These are phyloP conservation scores for Elongisporangium prolatum DNA, from an alignment of 352 stramenopile genomes.

Conservation along the genomic window DNA sequence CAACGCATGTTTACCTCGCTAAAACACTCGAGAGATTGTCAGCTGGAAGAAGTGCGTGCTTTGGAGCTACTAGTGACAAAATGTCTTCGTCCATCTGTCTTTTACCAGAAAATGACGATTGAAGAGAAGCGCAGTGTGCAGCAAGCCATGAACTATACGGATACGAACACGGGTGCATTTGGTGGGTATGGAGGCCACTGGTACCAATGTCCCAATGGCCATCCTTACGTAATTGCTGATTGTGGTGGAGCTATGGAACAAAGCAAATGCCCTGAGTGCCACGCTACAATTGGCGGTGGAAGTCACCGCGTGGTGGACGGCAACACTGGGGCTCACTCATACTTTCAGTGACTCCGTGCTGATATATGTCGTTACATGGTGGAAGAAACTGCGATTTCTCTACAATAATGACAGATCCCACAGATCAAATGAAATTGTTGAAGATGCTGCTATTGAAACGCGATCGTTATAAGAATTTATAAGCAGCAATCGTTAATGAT, in stretches of 20 bases:
- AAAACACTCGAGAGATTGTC: neutral
- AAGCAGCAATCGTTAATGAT: too few relatives aligned
- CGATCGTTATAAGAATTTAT: too few relatives aligned
- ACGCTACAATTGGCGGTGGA: slow-evolving; percentile 45
- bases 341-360: neutral
- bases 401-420: too few relatives aligned
- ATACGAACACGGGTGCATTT: neutral
- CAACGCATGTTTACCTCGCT: neutral
- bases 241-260: slow-evolving; percentile 74
- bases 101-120: neutral
- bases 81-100: neutral
- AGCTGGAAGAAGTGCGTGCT: neutral
- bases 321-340: neutral
- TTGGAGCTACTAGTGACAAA: neutral
- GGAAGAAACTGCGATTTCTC: neutral
- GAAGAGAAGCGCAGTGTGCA: neutral
- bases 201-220: slow-evolving; percentile 78
- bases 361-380: neutral
- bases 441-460: too few relatives aligned
- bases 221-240: slow-evolving; percentile 83
- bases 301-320: neutral
- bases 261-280: slow-evolving; percentile 64
- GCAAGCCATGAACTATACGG: neutral
- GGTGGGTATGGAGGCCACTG: slow-evolving; percentile 23
- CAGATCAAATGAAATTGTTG: too few relatives aligned